Evolutionary conservation across 768 basidiomycete species (phyloP), one percentile per base, ranked within the genome.

Genomic region (Rhodotorula diobovata): DNA sequence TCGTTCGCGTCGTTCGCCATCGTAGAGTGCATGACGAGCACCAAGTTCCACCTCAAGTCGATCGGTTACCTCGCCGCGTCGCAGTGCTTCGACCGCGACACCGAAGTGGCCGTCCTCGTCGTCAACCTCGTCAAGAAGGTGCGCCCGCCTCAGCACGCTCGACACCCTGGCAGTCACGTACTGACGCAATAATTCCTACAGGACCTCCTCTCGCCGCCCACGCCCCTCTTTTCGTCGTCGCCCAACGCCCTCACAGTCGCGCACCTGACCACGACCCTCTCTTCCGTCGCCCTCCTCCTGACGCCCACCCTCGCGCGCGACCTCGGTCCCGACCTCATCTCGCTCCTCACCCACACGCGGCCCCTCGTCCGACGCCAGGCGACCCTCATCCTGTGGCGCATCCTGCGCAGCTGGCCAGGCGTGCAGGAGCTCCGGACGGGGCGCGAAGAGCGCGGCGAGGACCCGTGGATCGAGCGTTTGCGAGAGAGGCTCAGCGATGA

Each of bases 121-220:
- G 96, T 95, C 18, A 99, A 99, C 81, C 83, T 92, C 41, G 81
- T 95, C 73, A 95, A 95, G 84, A 96, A 96, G 86, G 93, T 90
- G 68, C 70, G 86, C 77, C 12, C n/a, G 8, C 14, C 11, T 43
- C 41, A 12, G 39, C 39, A 41, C 39, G 15, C 39, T 43, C 41
- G 25, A 37, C 35, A 9, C 28, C 11, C 34, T 14, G 16, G 4
- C 25, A 21, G 8, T 11, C 34, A 4, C 37, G 4, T 18, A 21
- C 41, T 25, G 9, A 23, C 37, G 30, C 32, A 16, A 8, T 12
- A 23, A 0, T 15, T 0, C 1, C 12, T 28, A 12, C 50, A 74
- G 93, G 93, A 96, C 77, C 81, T 96, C 76, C 86, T 71, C 20
- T 59, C 69, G 0, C 73, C 73, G 10, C 73, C 73, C 1, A 68